Conservation (phyloP, 208 protist species). For the Wallacemonas sp. region DNA sequence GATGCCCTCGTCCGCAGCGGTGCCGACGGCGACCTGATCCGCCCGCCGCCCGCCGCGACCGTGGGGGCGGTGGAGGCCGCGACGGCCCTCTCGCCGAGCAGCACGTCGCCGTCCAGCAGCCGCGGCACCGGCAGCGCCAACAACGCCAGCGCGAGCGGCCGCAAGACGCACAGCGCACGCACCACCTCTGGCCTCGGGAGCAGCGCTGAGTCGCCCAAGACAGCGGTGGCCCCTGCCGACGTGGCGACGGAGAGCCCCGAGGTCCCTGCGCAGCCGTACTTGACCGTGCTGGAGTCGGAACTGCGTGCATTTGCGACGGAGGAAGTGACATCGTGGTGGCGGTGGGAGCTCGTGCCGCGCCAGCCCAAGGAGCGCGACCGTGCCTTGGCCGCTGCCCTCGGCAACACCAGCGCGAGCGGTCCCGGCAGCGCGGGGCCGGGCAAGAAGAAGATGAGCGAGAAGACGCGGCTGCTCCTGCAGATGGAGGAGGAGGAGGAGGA, state of each 20-base stretch:
- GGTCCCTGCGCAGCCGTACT: not conserved
- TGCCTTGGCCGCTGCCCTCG: not conserved
- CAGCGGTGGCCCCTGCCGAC: not conserved
- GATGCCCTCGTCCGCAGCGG: conserved; percentile 31
- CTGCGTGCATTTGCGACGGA: conserved; percentile 43
- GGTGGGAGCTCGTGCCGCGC: conserved; percentile 54
- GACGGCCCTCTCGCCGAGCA: not conserved
- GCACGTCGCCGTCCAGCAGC: not conserved
- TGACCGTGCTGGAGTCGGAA: conserved; percentile 20
- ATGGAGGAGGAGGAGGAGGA: conserved; percentile 70
- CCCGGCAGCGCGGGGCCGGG: conserved; percentile 14
- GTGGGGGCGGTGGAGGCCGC: not conserved
- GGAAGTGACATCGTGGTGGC: conserved; percentile 61
- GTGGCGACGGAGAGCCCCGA: not conserved
- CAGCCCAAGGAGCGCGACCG: conserved; percentile 26
- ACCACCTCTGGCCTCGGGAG: not conserved
- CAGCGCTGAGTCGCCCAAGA: conserved; percentile 13
- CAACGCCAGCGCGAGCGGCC: not conserved
- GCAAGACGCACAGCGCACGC: not conserved
- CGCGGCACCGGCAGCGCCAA: not conserved
- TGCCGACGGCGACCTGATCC: conserved; percentile 3
- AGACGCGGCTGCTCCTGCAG: conserved; percentile 43
- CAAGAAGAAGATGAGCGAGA: conserved; percentile 41
- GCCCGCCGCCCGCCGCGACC: not conserved
- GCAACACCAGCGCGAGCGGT: conserved; percentile 11